These are phyloP conservation scores for Diplodia seriata DNA, from an alignment of 2,329 filamentous ascomycete genomes.

Conservation along the genomic window DNA sequence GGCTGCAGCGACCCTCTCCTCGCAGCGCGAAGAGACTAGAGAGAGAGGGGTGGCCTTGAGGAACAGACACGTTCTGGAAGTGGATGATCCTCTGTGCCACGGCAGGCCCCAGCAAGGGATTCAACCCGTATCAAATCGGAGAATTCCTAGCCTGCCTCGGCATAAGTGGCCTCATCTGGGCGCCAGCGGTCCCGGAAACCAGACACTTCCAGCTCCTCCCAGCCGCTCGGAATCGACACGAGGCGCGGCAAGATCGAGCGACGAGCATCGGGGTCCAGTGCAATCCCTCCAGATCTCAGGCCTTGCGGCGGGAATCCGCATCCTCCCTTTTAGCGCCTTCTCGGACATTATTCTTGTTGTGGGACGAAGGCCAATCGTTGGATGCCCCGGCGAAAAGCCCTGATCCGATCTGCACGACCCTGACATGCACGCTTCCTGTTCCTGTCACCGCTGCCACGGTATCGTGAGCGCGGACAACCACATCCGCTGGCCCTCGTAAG, in stretches of 20 bases:
- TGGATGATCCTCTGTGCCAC: slow-evolving; percentile 9
- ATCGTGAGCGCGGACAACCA: not conserved
- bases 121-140: slow-evolving; percentile 1
- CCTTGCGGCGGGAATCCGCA: not conserved
- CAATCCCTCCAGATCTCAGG: slow-evolving; percentile 11
- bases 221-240: not conserved
- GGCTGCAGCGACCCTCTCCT: not conserved
- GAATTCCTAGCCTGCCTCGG: slow-evolving; percentile 3
- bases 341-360: not conserved
- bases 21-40: not conserved
- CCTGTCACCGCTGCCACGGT: slow-evolving; percentile 24
- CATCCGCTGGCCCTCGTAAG: not conserved
- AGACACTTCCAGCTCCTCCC: not conserved
- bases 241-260: not conserved
- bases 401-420: slow-evolving; percentile 16
- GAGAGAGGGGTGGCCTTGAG: not conserved
- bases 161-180: not conserved
- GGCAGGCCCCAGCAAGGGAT: slow-evolving; percentile 11
- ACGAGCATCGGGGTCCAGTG: not conserved
- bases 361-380: slow-evolving; percentile 5
- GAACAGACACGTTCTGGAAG: slow-evolving; percentile 17
- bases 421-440: slow-evolving; percentile 21
- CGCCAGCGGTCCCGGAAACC: not conserved
- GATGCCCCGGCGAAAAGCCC: not conserved
- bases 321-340: not conserved